Conservation (phyloP, 2,329 filamentous ascomycete genomes). For the Botrytis fabae region DNA sequence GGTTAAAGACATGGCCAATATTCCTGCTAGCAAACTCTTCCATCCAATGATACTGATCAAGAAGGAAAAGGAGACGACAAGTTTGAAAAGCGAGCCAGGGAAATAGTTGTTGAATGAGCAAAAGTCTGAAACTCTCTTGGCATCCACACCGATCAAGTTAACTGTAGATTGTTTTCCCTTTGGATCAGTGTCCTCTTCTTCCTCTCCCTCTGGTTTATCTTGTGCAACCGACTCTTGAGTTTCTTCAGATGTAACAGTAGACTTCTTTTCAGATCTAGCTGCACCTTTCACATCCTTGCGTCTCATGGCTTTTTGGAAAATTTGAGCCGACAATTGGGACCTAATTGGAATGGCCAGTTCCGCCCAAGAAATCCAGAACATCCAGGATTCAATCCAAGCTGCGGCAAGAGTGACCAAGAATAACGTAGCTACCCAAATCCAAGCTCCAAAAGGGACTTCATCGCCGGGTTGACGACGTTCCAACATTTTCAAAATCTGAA, state of each 20-base stretch:
- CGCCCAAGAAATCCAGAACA: conserved; percentile 66
- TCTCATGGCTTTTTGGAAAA: conserved; percentile 76
- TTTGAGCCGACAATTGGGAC: conserved; percentile 67
- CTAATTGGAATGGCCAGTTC: conserved; percentile 66
- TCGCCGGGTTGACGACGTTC: conserved; percentile 54
- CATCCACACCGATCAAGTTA: conserved; percentile 77
- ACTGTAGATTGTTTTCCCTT: conserved; percentile 70
- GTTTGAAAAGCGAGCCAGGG: conserved; percentile 60
- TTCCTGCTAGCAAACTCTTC: conserved; percentile 65
- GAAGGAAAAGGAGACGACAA: conserved; percentile 66
- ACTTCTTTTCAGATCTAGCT: conserved; percentile 49
- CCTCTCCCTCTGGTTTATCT: conserved; percentile 41
- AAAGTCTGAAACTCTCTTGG: conserved; percentile 68
- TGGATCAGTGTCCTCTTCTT: conserved; percentile 50
- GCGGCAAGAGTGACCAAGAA: conserved; percentile 56
- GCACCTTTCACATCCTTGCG: conserved; percentile 73
- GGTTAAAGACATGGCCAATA: conserved; percentile 62
- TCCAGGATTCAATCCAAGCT: conserved; percentile 61
- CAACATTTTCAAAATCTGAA: conserved; percentile 63
- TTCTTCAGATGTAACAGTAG: conserved; percentile 29
- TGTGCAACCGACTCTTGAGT: conserved; percentile 34
- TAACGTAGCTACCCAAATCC: conserved; percentile 68
- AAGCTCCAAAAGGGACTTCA: conserved; percentile 54
- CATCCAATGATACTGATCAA: conserved; percentile 71
- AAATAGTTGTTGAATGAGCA: conserved; percentile 66